These are phyloP conservation scores for Yamadazyma akitaensis DNA, from an alignment of 805 yeast species.

Conservation along the genomic window DNA sequence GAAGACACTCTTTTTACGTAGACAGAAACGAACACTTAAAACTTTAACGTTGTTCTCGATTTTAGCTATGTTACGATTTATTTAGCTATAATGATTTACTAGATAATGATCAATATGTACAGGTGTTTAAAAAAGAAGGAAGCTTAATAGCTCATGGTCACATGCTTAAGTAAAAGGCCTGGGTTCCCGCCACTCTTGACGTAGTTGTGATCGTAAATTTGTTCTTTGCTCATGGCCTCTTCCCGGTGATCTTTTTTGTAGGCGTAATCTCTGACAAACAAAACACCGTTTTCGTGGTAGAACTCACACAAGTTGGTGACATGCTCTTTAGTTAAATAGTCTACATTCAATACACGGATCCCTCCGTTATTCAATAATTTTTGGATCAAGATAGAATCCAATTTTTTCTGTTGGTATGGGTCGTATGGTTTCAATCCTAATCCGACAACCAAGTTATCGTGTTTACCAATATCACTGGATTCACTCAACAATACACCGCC, in stretches of 20 bases:
- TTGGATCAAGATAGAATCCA: constrained; percentile 55
- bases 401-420: constrained; percentile 50
- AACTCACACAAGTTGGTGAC: constrained; percentile 29
- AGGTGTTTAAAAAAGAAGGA: background rate
- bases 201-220: constrained; percentile 27
- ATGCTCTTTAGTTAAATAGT: constrained; percentile 29
- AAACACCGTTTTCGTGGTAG: constrained; percentile 30
- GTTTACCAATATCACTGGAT: constrained; percentile 48
- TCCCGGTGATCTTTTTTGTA: constrained; percentile 18
- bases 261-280: constrained; percentile 32
- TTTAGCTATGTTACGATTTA: background rate
- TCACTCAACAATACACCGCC: constrained; percentile 70
- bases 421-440: constrained; percentile 50
- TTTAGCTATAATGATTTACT: constrained; percentile 2
- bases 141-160: constrained; percentile 23
- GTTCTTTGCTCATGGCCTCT: constrained; percentile 18
- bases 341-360: constrained; percentile 23
- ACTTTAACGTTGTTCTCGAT: background rate
- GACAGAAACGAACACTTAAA: background rate
- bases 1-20: constrained; percentile 93
- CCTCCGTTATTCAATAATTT: constrained; percentile 34
- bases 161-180: constrained; percentile 30
- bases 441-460: constrained; percentile 57
- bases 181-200: constrained; percentile 41
- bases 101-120: constrained; percentile 4